Conservation (phyloP, 805 yeast genomes). For the Metschnikowia drakensbergensis region DNA sequence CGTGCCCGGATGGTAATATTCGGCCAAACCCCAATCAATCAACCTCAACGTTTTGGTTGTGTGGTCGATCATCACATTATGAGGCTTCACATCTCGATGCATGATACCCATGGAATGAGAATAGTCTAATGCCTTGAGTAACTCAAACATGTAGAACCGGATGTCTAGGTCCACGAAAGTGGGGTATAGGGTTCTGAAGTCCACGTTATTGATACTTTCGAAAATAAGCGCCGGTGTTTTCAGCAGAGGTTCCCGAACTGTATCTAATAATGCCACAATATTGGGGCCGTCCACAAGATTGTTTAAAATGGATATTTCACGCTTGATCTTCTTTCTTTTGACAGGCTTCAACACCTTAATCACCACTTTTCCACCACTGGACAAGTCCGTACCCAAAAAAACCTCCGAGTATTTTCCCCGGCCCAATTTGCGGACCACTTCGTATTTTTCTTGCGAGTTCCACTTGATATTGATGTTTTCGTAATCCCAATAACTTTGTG, state of each 20-base stretch:
- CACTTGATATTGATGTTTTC: constrained; percentile 69
- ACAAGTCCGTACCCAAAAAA: constrained; percentile 72
- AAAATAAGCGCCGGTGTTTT: constrained; percentile 87
- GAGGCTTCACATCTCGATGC: constrained; percentile 94
- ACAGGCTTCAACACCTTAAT: constrained; percentile 93
- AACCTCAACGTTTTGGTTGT: constrained; percentile 55
- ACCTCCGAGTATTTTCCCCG: constrained; percentile 94
- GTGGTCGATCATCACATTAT: constrained; percentile 91
- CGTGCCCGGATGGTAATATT: constrained; percentile 84
- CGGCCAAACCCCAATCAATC: constrained; percentile 95
- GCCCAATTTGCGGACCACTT: constrained; percentile 78
- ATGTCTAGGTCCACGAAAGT: constrained; percentile 71
- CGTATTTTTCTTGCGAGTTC: constrained; percentile 85
- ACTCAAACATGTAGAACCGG: constrained; percentile 77
- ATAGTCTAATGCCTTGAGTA: constrained; percentile 78
- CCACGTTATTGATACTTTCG: constrained; percentile 80
- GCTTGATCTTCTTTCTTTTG: constrained; percentile 83
- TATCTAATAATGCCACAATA: constrained; percentile 68
- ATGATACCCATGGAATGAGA: constrained; percentile 92
- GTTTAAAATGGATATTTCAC: constrained; percentile 84
- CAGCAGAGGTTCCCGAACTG: constrained; percentile 81
- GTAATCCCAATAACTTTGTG: constrained; percentile 80
- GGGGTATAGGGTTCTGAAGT: constrained; percentile 83
- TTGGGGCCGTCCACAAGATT: constrained; percentile 83
- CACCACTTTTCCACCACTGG: constrained; percentile 63